phyloP scores from a whole-genome alignment of 2,329 filamentous ascomycete genomes.

The Hypoxylon sp. region DNA sequence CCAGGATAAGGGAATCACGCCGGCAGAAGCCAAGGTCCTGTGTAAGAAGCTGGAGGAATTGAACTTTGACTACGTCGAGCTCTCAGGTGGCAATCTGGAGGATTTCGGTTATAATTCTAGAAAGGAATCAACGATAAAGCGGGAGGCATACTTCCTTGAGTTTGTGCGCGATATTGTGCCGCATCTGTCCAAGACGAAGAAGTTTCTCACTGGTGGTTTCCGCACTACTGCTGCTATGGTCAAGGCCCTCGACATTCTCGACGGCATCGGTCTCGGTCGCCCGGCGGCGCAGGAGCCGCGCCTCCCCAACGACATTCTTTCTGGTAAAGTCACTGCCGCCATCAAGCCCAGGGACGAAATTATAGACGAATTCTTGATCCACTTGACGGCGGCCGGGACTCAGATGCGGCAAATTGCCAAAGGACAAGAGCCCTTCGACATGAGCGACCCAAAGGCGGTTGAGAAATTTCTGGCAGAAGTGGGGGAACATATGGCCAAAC shows the following conservation, averaged over 20 bases:
- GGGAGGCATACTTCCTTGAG: constrained; percentile 71
- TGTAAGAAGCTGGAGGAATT: constrained; percentile 65
- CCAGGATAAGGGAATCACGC: constrained; percentile 65
- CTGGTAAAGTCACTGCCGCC: constrained; percentile 63
- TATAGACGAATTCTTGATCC: constrained; percentile 63
- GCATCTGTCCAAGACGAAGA: constrained; percentile 63
- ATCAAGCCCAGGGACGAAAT: constrained; percentile 64
- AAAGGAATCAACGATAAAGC: constrained; percentile 67
- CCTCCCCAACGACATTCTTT: constrained; percentile 62
- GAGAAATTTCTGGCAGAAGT: constrained; percentile 48
- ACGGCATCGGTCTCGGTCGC: constrained; percentile 70
- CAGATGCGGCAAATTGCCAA: constrained; percentile 60
- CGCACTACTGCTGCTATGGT: constrained; percentile 69
- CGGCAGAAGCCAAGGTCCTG: constrained; percentile 65
- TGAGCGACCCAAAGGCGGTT: constrained; percentile 43
- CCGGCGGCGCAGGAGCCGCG: constrained; percentile 66
- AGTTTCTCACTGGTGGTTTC: constrained; percentile 70
- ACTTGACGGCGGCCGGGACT: constrained; percentile 62
- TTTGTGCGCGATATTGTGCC: constrained; percentile 67
- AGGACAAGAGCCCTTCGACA: constrained; percentile 51
- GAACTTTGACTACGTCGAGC: constrained; percentile 70
- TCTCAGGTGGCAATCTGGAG: constrained; percentile 72
- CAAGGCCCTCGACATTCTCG: constrained; percentile 65
- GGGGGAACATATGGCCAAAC: constrained; percentile 43
- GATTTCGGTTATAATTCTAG: constrained; percentile 65